Percentiles rank a stretch among this genome's conserved stretches.
Evolutionary conservation across 345 rosid species (phyloP).

Genomic region (Gossypium mustelinum): DNA sequence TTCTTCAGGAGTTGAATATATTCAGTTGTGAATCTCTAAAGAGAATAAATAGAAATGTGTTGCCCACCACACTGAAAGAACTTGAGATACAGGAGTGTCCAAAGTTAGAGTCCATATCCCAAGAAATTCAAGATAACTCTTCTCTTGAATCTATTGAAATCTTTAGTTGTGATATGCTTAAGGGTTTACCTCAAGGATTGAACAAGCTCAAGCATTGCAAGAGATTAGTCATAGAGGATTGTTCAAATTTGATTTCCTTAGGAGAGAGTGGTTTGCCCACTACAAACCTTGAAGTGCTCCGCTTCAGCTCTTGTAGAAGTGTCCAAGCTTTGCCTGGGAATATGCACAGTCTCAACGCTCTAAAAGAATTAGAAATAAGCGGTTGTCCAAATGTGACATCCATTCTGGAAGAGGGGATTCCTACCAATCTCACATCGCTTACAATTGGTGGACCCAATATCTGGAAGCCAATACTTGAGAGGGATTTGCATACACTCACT

Average conservation of each 20-base stretch:
- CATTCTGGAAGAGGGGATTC: background rate
- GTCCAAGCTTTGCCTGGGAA: background rate
- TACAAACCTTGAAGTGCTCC: too few species aligned
- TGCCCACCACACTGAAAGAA: background rate
- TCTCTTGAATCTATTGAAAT: background rate
- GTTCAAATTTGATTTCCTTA: too few species aligned
- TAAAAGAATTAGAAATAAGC: rapidly evolving
- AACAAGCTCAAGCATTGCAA: background rate
- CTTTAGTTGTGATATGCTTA: background rate
- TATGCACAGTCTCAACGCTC: background rate
- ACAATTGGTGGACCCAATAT: too few species aligned
- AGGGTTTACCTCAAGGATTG: background rate
- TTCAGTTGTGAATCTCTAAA: rapidly evolving
- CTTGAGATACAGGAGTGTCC: background rate
- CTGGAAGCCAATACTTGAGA: too few species aligned
- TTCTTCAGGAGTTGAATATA: background rate
- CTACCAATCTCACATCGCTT: background rate
- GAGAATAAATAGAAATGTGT: background rate
- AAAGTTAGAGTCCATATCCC: background rate
- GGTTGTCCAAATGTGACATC: background rate
- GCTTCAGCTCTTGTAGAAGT: too few species aligned
- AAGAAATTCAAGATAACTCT: background rate
- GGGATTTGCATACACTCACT: too few species aligned
- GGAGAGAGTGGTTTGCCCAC: too few species aligned
- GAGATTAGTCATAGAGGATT: too few species aligned